A percentile compares a stretch with the other conserved stretches of the same genome.
These are phyloP conservation scores for Rhodotorula babjevae DNA, from an alignment of 768 basidiomycete genomes.

Conservation along the genomic window DNA sequence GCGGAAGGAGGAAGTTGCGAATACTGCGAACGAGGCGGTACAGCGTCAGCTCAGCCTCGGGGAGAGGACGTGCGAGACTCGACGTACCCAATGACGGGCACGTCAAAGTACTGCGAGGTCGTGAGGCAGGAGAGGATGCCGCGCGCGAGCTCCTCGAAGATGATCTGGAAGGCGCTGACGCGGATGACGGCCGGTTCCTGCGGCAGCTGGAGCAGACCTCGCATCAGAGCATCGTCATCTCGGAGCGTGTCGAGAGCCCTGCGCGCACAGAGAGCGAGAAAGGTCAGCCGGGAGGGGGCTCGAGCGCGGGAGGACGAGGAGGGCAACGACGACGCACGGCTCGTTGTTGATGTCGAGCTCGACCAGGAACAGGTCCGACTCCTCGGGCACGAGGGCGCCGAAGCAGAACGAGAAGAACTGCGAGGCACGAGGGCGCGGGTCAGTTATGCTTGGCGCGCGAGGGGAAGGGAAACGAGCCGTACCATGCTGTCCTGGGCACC, in stretches of 20 bases:
- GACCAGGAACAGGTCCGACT: slow-evolving; percentile 26
- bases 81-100: slow-evolving; percentile 26
- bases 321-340: not conserved
- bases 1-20: slow-evolving; percentile 29
- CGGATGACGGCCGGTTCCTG: slow-evolving; percentile 27
- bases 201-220: slow-evolving; percentile 12
- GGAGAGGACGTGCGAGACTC: rapidly evolving
- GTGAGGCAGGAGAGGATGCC: slow-evolving; percentile 7
- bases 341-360: slow-evolving; percentile 32
- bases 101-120: slow-evolving; percentile 21
- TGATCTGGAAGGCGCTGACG: slow-evolving; percentile 5
- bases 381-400: slow-evolving; percentile 10
- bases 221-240: slow-evolving; percentile 21
- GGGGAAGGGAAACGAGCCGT: no score
- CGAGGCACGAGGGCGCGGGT: no score
- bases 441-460: no score
- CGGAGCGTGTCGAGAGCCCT: slow-evolving; percentile 1
- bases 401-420: slow-evolving; percentile 30
- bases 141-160: slow-evolving; percentile 22
- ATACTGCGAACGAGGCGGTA: not conserved
- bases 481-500: slow-evolving; percentile 15
- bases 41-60: not conserved
- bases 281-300: no score
- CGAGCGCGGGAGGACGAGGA: no score
- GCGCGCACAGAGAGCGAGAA: no score